phyloP scores from a whole-genome alignment of 2,329 filamentous ascomycete genomes.

The Xylaria digitata region DNA sequence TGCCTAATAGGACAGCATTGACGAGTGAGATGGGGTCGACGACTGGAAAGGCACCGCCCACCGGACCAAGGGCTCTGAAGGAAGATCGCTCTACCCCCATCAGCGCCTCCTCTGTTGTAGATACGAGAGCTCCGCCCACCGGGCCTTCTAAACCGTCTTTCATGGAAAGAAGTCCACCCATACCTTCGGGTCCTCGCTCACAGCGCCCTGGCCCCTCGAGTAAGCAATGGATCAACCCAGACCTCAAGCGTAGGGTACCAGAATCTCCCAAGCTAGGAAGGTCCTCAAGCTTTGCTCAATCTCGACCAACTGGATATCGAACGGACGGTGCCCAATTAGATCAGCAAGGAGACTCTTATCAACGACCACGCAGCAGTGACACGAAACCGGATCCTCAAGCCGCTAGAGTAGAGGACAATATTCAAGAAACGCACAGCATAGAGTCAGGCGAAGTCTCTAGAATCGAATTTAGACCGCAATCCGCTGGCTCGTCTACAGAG shows the following conservation, averaged over 20 bases:
- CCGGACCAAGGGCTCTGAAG: slow-evolving; percentile 62
- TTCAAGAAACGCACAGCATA: slow-evolving; percentile 39
- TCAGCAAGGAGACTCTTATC: slow-evolving; percentile 57
- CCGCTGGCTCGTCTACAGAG: slow-evolving; percentile 43
- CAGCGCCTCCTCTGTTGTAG: slow-evolving; percentile 53
- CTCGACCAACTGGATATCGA: slow-evolving; percentile 50
- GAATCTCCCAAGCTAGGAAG: slow-evolving; percentile 65
- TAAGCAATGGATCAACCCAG: slow-evolving; percentile 70
- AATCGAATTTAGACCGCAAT: slow-evolving; percentile 41
- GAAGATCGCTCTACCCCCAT: slow-evolving; percentile 62
- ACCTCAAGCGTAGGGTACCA: slow-evolving; percentile 60
- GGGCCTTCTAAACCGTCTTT: slow-evolving; percentile 59
- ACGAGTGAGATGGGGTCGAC: slow-evolving; percentile 51
- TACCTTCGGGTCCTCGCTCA: slow-evolving; percentile 65
- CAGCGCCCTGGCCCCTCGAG: slow-evolving; percentile 64
- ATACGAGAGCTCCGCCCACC: slow-evolving; percentile 53
- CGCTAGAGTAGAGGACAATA: slow-evolving; percentile 37
- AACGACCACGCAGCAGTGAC: slow-evolving; percentile 65
- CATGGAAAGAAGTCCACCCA: slow-evolving; percentile 58
- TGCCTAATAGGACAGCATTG: slow-evolving; percentile 60
- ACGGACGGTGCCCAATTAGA: slow-evolving; percentile 53
- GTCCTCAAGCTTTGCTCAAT: slow-evolving; percentile 61
- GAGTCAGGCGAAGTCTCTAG: slow-evolving; percentile 38
- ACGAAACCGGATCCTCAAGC: slow-evolving; percentile 57
- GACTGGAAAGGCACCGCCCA: slow-evolving; percentile 64